Conservation (phyloP, 2,329 filamentous ascomycete genomes). For the Aureobasidium pullulans region DNA sequence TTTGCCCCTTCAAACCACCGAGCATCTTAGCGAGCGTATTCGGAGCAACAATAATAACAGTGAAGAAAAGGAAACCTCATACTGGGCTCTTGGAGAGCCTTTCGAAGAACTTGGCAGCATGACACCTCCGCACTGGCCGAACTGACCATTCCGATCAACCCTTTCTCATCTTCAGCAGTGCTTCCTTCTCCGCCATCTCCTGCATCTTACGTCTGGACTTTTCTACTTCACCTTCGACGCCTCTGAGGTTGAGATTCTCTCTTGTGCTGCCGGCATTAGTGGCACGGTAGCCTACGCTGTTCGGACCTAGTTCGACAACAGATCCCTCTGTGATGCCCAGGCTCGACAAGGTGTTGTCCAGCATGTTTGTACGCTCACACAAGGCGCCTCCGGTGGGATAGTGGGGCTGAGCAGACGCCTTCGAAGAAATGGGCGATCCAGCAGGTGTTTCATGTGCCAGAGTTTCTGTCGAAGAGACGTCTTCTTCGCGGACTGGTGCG, state of each 20-base stretch:
- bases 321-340: not conserved
- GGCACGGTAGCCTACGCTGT: not conserved
- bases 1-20: too few relatives aligned
- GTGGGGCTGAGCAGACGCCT: not conserved
- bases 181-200: slow-evolving; percentile 2
- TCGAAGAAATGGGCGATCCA: not conserved
- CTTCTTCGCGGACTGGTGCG: not conserved
- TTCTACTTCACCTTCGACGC: not conserved
- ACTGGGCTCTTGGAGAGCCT: too few relatives aligned
- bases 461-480: slow-evolving; percentile 1
- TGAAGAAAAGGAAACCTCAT: too few relatives aligned
- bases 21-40: too few relatives aligned
- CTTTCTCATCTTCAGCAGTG: slow-evolving; percentile 6
- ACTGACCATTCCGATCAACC: not conserved
- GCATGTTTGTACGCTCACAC: not conserved
- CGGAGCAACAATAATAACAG: too few relatives aligned
- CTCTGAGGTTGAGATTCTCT: not conserved
- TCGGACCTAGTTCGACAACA: not conserved
- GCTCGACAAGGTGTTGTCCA: not conserved
- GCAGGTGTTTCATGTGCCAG: not conserved
- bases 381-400: not conserved
- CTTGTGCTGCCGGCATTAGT: not conserved
- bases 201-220: slow-evolving; percentile 1
- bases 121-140: too few relatives aligned
- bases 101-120: not conserved